phyloP scores from a whole-genome alignment of 2,329 filamentous ascomycete genomes.

The Colletotrichum sp. region DNA sequence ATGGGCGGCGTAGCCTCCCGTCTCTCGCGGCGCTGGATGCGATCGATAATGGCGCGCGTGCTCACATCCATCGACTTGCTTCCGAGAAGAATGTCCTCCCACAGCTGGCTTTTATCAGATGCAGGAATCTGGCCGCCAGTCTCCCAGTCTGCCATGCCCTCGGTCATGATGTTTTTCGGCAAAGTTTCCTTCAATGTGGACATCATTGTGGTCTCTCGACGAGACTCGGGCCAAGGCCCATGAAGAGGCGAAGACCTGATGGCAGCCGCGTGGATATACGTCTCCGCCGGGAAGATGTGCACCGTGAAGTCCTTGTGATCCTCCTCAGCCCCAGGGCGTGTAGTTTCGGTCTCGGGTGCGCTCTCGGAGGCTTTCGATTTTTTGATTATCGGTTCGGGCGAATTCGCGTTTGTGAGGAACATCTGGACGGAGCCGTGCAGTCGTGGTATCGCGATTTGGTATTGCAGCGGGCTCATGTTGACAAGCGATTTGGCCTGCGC shows the following conservation, averaged over 20 bases:
- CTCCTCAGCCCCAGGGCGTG: not conserved
- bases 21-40: not conserved
- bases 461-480: conserved; percentile 50
- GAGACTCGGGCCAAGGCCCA: conserved; percentile 43
- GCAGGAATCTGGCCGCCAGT: conserved; percentile 26
- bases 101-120: conserved; percentile 20
- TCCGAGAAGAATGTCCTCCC: conserved; percentile 25
- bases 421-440: conserved; percentile 27
- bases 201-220: conserved; percentile 33
- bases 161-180: conserved; percentile 38
- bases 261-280: conserved; percentile 42
- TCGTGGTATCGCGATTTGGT: conserved; percentile 39
- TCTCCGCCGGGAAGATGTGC: conserved; percentile 40
- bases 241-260: conserved; percentile 40
- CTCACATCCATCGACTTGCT: conserved; percentile 7
- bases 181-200: conserved; percentile 41
- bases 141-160: conserved; percentile 50
- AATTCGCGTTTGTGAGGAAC: conserved; percentile 29
- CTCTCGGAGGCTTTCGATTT: not conserved
- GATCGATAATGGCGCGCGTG: conserved; percentile 12
- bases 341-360: not conserved
- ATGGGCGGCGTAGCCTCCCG: not conserved
- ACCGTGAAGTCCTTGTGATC: conserved; percentile 43
- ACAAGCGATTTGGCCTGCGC: conserved; percentile 45
- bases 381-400: conserved; percentile 9